phyloP scores from a whole-genome alignment of 2,329 filamentous ascomycete species.

The Cyphellophora attinorum region DNA sequence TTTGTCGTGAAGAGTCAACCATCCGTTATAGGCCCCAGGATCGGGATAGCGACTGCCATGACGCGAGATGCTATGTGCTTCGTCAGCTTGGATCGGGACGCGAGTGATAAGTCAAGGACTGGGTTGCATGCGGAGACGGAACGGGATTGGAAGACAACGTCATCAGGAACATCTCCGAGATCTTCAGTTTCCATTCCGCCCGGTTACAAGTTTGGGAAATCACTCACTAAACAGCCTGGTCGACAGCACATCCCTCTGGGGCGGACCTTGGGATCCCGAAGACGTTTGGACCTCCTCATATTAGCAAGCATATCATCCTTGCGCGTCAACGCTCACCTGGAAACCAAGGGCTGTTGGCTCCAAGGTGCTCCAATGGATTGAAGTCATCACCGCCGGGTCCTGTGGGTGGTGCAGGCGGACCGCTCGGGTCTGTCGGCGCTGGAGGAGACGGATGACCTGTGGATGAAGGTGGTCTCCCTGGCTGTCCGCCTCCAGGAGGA shows the following conservation, averaged over 20 bases:
- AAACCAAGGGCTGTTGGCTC: conserved; percentile 3
- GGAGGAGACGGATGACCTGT: background rate
- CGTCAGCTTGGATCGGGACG: too few relatives aligned
- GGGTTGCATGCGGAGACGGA: too few relatives aligned
- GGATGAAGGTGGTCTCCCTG: background rate
- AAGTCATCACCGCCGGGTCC: background rate
- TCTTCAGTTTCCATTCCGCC: too few relatives aligned
- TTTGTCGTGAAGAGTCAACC: conserved; percentile 30
- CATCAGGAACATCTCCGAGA: too few relatives aligned
- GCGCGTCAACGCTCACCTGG: background rate
- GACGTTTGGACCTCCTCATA: conserved; percentile 49
- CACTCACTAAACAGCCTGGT: too few relatives aligned
- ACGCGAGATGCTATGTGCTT: conserved; percentile 49
- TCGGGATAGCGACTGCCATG: conserved; percentile 59
- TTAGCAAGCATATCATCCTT: too few relatives aligned
- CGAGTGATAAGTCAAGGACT: too few relatives aligned
- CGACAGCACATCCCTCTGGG: conserved; percentile 48
- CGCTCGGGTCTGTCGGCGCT: background rate
- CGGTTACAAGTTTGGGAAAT: too few relatives aligned
- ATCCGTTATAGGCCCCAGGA: conserved; percentile 48
- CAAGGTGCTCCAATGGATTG: background rate
- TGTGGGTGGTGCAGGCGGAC: too few relatives aligned
- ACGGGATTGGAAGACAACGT: too few relatives aligned
- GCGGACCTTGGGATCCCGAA: conserved; percentile 44
- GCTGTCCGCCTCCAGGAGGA: too few relatives aligned